A percentile compares a stretch with the other conserved stretches of the same genome.
Conservation (phyloP, 176 grass and related monocot genomes). For the Oryza longistaminata region DNA sequence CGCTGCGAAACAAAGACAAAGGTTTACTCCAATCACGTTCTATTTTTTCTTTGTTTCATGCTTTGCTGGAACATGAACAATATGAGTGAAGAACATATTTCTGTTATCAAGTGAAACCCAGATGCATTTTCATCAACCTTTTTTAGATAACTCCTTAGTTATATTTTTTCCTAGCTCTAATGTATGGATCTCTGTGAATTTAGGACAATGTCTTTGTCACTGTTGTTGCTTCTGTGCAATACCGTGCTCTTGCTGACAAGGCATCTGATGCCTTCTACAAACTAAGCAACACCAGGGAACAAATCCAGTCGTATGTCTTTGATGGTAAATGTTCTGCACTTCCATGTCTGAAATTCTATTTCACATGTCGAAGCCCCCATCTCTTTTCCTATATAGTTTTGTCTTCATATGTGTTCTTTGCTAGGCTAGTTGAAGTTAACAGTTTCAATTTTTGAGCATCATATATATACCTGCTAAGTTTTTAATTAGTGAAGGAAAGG, state of each 20-base stretch:
- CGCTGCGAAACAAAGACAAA: conserved; percentile 85
- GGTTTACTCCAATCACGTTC: conserved; percentile 32
- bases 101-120: neutral
- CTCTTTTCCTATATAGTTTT: neutral
- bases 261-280: conserved; percentile 81
- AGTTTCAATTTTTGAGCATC: neutral
- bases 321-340: conserved; percentile 51
- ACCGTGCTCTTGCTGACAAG: conserved; percentile 68
- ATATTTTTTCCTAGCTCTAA: conserved; percentile 21
- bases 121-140: neutral
- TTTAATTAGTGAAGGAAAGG: neutral
- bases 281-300: conserved; percentile 64
- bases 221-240: conserved; percentile 89
- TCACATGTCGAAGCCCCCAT: neutral
- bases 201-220: conserved; percentile 94
- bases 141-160: neutral
- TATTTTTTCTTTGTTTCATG: neutral
- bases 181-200: conserved; percentile 9
- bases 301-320: conserved; percentile 91
- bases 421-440: neutral
- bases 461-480: neutral
- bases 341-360: neutral
- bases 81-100: neutral
- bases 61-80: neutral
- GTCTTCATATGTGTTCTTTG: neutral